These are phyloP conservation scores for Phyllosticta paracitricarpa DNA, from an alignment of 2,329 filamentous ascomycete species.

Conservation along the genomic window DNA sequence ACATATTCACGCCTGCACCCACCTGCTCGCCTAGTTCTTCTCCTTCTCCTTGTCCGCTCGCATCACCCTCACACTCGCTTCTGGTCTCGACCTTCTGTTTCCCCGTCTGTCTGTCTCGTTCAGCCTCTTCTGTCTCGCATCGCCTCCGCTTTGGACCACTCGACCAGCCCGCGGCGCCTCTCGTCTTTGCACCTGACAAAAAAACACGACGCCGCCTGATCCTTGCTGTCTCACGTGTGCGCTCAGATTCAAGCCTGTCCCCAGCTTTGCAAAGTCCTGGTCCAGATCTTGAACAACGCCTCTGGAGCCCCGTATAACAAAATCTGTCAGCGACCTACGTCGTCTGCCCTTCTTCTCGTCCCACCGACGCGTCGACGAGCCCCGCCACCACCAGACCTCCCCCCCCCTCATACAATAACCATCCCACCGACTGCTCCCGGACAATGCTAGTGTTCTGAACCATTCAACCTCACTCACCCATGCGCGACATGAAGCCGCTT, in stretches of 20 bases:
- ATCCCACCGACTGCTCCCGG: neutral
- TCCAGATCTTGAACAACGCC: neutral
- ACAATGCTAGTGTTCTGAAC: slow-evolving; percentile 16
- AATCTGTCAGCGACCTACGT: slow-evolving; percentile 23
- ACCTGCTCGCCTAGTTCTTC: neutral
- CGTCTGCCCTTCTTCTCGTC: slow-evolving; percentile 26
- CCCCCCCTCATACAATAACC: neutral
- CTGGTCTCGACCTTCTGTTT: neutral
- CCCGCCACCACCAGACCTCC: slow-evolving; percentile 17
- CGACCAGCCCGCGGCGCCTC: slow-evolving; percentile 5
- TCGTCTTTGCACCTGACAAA: slow-evolving; percentile 4
- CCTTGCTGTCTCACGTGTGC: slow-evolving; percentile 9
- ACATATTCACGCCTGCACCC: neutral
- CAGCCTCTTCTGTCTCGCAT: slow-evolving; percentile 3
- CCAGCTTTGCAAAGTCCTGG: slow-evolving; percentile 9
- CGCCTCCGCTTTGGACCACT: neutral
- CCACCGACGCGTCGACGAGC: slow-evolving; percentile 22
- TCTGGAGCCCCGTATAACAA: slow-evolving; percentile 2
- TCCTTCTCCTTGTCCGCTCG: neutral
- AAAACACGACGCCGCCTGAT: neutral
- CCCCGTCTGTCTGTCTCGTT: slow-evolving; percentile 2
- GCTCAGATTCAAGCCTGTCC: neutral
- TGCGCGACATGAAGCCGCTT: slow-evolving; percentile 31
- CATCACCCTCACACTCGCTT: neutral
- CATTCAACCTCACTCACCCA: slow-evolving; percentile 16